A percentile compares a stretch with the other conserved stretches of the same genome.
phyloP scores from a whole-genome alignment of 148 eudicot species.

The Camellia granthamiana region DNA sequence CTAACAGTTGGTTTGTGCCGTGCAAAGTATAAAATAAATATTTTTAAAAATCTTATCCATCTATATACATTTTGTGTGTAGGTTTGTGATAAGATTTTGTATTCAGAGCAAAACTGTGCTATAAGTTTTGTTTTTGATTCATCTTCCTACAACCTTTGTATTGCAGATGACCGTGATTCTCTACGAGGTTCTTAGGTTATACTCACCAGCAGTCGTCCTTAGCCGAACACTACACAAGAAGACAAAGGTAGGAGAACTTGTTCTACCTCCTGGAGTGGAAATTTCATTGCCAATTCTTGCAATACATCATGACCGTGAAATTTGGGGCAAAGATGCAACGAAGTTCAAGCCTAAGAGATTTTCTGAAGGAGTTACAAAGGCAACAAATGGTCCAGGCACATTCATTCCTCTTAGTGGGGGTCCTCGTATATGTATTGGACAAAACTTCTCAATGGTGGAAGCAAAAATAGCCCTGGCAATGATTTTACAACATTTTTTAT shows the following conservation, averaged over 20 bases:
- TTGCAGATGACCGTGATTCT: conserved; percentile 50
- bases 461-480: conserved; percentile 44
- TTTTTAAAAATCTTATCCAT: too few relatives aligned
- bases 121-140: not conserved
- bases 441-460: conserved; percentile 45
- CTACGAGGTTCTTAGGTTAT: conserved; percentile 47
- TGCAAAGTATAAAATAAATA: too few relatives aligned
- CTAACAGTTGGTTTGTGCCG: too few relatives aligned
- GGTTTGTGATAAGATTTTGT: too few relatives aligned
- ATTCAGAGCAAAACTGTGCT: too few relatives aligned
- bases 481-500: conserved; percentile 34
- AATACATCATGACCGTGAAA: conserved; percentile 33
- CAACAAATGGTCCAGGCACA: conserved; percentile 28
- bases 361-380: conserved; percentile 45
- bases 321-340: conserved; percentile 56
- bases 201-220: conserved; percentile 26
- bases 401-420: conserved; percentile 55
- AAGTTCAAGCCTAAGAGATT: conserved; percentile 65
- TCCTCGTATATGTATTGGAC: conserved; percentile 53
- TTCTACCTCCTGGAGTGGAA: conserved; percentile 34
- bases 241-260: conserved; percentile 34
- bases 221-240: conserved; percentile 14
- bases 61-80: too few relatives aligned
- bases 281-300: conserved; percentile 25
- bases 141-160: not conserved